phyloP scores from a whole-genome alignment of 352 stramenopile species.

The Lagenidium sp. region DNA sequence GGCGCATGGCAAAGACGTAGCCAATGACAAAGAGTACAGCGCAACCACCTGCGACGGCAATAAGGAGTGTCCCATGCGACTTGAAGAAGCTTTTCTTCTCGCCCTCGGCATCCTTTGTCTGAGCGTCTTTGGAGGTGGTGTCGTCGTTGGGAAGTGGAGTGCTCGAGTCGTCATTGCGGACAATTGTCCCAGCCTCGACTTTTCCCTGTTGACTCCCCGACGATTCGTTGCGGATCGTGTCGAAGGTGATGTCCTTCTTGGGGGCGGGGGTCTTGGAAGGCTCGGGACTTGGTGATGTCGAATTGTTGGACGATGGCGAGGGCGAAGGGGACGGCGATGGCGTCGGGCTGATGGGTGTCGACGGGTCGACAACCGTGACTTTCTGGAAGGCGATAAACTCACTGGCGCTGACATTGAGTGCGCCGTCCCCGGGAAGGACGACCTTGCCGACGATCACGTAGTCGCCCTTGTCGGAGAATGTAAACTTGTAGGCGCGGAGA shows the following conservation, averaged over 20 bases:
- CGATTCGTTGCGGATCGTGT: too few relatives aligned
- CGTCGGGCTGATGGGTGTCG: conserved; percentile 22
- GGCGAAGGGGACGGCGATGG: conserved; percentile 6
- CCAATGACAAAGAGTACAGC: conserved; percentile 10
- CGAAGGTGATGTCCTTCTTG: conserved; percentile 4
- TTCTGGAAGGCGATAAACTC: conserved; percentile 68
- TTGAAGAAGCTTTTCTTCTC: conserved; percentile 17
- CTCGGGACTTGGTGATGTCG: conserved; percentile 10
- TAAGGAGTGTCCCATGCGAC: conserved; percentile 8
- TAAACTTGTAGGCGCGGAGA: conserved; percentile 39
- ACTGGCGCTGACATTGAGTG: conserved; percentile 32
- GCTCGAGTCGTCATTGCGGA: too few relatives aligned
- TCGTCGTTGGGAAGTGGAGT: background rate
- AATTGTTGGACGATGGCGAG: conserved; percentile 1
- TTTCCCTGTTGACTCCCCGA: too few relatives aligned
- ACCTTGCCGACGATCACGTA: conserved; percentile 63
- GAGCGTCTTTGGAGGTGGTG: background rate
- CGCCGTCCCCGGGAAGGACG: conserved; percentile 29
- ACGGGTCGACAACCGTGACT: conserved; percentile 45
- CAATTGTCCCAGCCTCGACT: too few relatives aligned
- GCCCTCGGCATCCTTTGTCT: conserved; percentile 22
- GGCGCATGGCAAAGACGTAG: conserved; percentile 11
- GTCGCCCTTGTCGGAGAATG: conserved; percentile 32
- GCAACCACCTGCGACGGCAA: conserved; percentile 4
- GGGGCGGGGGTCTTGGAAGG: background rate